A percentile compares a stretch with the other conserved stretches of the same genome.
phyloP scores from a whole-genome alignment of 768 basidiomycete species.

The Suillus alpinus region DNA sequence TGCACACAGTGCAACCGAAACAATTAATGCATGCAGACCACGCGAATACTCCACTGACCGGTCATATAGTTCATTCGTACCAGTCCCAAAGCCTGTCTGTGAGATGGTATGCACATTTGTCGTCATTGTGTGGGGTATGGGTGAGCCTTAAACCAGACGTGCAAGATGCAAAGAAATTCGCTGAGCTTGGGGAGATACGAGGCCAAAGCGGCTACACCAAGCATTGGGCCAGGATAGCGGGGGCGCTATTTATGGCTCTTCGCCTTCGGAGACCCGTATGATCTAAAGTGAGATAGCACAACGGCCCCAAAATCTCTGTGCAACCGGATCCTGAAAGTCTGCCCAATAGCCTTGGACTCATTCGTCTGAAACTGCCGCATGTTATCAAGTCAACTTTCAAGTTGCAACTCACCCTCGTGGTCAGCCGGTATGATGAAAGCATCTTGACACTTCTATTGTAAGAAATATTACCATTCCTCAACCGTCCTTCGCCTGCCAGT shows the following conservation, averaged over 20 bases:
- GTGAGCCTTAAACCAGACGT: neutral
- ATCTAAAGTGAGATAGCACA: neutral
- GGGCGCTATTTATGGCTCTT: neutral
- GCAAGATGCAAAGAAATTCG: neutral
- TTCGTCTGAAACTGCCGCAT: neutral
- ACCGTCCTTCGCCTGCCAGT: too few relatives aligned
- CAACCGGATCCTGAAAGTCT: neutral
- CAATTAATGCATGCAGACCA: neutral
- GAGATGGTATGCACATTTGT: conserved; percentile 61
- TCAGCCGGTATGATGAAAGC: neutral
- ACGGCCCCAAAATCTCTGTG: neutral
- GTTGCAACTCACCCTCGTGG: neutral
- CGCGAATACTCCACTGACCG: conserved; percentile 36
- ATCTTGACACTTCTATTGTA: neutral
- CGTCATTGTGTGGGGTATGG: conserved; percentile 24
- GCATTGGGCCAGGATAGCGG: neutral
- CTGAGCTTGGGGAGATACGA: neutral
- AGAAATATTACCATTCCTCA: neutral
- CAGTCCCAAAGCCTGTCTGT: conserved; percentile 65
- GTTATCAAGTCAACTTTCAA: neutral
- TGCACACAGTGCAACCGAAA: neutral
- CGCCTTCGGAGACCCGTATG: neutral
- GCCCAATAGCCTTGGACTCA: neutral
- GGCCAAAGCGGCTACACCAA: conserved; percentile 9
- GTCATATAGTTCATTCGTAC: conserved; percentile 84